phyloP scores from a whole-genome alignment of 192 early-diverging fungal genomes.

The Linnemannia hyalina region DNA sequence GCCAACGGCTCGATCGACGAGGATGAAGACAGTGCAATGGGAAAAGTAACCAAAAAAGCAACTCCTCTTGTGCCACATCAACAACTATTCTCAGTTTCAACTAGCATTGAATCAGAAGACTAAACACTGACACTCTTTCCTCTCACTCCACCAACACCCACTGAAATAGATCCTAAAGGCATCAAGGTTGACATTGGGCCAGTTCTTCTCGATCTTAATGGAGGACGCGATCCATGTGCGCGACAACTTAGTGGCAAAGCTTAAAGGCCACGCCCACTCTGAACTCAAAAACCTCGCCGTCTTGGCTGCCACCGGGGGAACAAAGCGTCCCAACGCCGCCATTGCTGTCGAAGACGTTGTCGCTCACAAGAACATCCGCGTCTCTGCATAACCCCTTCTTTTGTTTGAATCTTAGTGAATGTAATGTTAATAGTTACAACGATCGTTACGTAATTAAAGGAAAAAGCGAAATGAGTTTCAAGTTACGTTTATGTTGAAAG shows the following conservation, averaged over 20 bases:
- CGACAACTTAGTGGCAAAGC: slow-evolving; percentile 15
- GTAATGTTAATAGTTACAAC: too few relatives aligned
- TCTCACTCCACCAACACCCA: background rate
- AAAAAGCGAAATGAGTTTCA: background rate
- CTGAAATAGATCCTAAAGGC: slow-evolving; percentile 33
- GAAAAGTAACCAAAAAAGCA: slow-evolving; percentile 19
- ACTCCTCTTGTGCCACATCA: background rate
- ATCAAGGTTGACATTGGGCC: slow-evolving; percentile 23
- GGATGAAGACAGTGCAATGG: slow-evolving; percentile 41
- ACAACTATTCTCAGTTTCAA: background rate
- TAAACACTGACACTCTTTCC: background rate
- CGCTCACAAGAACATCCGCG: background rate
- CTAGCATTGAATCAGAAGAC: background rate
- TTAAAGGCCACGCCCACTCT: background rate
- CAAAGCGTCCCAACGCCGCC: background rate
- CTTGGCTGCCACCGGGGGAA: background rate
- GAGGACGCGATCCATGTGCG: slow-evolving; percentile 25
- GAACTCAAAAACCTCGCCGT: background rate
- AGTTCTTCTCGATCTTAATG: slow-evolving; percentile 38
- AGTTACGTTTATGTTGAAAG: background rate
- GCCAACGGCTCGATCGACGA: slow-evolving; percentile 43
- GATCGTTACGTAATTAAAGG: background rate
- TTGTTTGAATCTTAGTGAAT: background rate
- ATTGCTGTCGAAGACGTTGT: background rate
- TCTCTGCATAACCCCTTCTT: background rate